phyloP scores from a whole-genome alignment of 345 rosid genomes.

The Brassica incana region DNA sequence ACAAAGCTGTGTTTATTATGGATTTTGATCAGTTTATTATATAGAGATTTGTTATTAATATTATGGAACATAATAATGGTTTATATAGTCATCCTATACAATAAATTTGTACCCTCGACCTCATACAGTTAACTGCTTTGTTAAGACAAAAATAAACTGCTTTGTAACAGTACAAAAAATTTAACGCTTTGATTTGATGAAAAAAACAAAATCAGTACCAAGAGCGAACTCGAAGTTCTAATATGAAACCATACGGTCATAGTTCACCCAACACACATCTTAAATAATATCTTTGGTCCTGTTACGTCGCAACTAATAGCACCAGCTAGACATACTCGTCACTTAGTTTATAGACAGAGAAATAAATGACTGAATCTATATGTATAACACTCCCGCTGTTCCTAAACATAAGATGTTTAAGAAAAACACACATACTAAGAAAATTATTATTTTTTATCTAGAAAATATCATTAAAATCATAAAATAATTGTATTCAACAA shows the following conservation, averaged over 20 bases:
- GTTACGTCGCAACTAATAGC: background rate
- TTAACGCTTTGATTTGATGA: background rate
- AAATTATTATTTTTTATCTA: too few relatives aligned
- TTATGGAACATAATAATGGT: background rate
- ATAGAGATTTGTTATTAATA: background rate
- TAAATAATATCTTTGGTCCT: background rate
- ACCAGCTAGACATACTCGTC: background rate
- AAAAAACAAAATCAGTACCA: background rate
- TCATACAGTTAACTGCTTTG: background rate
- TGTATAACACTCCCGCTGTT: background rate
- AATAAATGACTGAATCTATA: background rate
- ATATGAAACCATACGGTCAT: background rate
- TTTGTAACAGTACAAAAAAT: background rate
- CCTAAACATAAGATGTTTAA: too few relatives aligned
- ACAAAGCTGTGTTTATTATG: background rate
- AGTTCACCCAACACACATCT: background rate
- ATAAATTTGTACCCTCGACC: background rate
- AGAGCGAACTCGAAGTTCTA: background rate
- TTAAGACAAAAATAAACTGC: background rate
- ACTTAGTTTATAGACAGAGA: background rate
- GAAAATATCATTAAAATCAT: too few relatives aligned
- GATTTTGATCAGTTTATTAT: background rate
- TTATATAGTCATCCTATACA: background rate
- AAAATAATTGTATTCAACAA: too few relatives aligned
- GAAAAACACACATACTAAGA: too few relatives aligned